Conservation (phyloP, 179 eudicot species). For the Patellifolia procumbens region DNA sequence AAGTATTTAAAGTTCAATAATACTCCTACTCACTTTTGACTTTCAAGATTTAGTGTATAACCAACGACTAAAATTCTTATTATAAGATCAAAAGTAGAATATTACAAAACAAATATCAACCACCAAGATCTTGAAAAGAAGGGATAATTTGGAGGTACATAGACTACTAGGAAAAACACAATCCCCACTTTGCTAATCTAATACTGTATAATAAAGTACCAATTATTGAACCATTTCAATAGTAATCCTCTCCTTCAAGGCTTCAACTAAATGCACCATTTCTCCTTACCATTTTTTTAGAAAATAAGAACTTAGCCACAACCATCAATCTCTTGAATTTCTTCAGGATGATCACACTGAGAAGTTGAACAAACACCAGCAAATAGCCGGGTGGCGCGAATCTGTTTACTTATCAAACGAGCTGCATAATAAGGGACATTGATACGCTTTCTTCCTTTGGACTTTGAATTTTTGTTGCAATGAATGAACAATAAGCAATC, state of each 20-base stretch:
- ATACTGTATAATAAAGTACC: neutral
- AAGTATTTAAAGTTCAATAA: too few relatives aligned
- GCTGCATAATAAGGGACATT: constrained; percentile 48
- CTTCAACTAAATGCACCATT: neutral
- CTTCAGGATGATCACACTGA: constrained; percentile 13
- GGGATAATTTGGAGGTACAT: constrained; percentile 11
- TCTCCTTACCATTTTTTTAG: neutral
- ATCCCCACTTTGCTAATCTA: constrained; percentile 2
- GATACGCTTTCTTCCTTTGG: constrained; percentile 24
- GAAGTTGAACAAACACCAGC: constrained; percentile 8
- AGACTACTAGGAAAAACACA: neutral
- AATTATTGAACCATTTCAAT: constrained; percentile 18
- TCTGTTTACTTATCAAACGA: constrained; percentile 60
- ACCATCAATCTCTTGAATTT: constrained; percentile 16
- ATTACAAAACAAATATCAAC: neutral
- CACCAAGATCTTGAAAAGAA: neutral
- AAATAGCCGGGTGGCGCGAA: constrained; percentile 59
- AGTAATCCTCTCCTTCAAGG: neutral
- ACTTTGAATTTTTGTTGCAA: constrained; percentile 25
- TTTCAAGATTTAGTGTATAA: neutral
- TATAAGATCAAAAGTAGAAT: neutral
- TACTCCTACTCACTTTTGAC: neutral
- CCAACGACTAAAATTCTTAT: neutral
- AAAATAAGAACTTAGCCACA: neutral
- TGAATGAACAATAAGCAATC: constrained; percentile 64